Base-by-base conservation (phyloP, 176 grass and related monocot genomes). In the Eragrostis nindensis region DNA sequence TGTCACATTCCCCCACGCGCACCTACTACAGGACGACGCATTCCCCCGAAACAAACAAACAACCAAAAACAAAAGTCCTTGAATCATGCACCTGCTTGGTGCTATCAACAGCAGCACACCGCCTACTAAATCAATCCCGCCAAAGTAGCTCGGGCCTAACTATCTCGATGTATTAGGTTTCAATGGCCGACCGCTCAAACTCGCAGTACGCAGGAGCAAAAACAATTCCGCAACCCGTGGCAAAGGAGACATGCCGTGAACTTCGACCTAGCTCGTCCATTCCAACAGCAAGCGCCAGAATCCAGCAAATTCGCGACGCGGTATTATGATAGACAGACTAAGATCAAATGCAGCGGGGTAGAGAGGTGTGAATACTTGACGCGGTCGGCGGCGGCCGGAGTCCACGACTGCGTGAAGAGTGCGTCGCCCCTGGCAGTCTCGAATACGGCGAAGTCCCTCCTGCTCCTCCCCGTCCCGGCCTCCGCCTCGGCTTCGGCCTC, bases 341-440 rank as follows among this genome's bases (percentile, higher is more conserved):
- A 1, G 27, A 25, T n/a, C 21, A 60, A n/a, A 43, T 22, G 41
- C 12, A 36, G 2, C 2, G 27, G 29, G 41, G 47, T 59, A 80
- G 45, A 36, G 54, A 40, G 71, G 64, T 56, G 71, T 41, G 64
- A 81, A 82, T 81, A 85, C 87, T 40, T 89, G 66, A 73, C 56
- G 39, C 66, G 65, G 17, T 57, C 87, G n/a, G 56, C 66, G 57
- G 47, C 56, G 56, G 71, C 70, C 50, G 94, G 91, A 50, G 91
- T 83, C 94, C 94, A 97, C 24, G 91, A 94, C 80, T 97, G 91
- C n/a, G 89, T 94, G 80, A 97, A 97, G 66, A 97, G 80, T 62
- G 84, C 87, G 61, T 97, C 94, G 11, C 85, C 88, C 80, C 94
- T 91, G 46, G 77, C 73, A 52, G 90, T 91, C 83, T 84, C 42